Evolutionary conservation across 352 stramenopile genomes (phyloP), one percentile per base, ranked within the genome.

Genomic region (Globisporangium nodosum): DNA sequence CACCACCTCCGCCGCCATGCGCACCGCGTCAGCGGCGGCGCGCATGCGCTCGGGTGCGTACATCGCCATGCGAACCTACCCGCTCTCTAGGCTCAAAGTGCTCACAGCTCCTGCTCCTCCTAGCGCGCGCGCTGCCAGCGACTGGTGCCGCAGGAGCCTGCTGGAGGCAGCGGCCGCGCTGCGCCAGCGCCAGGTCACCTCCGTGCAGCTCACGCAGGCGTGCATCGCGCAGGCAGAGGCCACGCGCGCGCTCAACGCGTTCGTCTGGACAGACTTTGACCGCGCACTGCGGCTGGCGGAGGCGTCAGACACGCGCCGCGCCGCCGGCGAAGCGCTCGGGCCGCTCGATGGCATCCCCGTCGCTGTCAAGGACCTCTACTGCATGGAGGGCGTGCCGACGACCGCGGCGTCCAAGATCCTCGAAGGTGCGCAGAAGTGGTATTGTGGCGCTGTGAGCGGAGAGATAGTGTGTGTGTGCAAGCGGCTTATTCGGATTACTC

Each of bases 361-460:
- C 7, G 96, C 91, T 12, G 74, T 99, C 21, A 99, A 99, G 66
- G 91, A 98, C 56, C 97, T 98, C 64, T 92, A 98, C 53, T 98
- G 96, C 60, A 91, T 92, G 85, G 68, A 92, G 46, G 76, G 78
- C 35, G 78, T 92, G 21, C 83, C 90, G 12, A 97, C 93, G 5
- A 95, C 89, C 7, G 93, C 94, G 8, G 71, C 71, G 11, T 98
- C 91, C 56, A 88, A 87, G 63, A 97, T 98, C 42, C 68, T 98
- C 0, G 73, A 96, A 12, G 71, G 65, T 76, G 16, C 9, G 37
- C 3, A n/a, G 12, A 13, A 5, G 3, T 8, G 18, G 3, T 3
- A 16, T 12, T 13, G 48, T 7, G 27, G 27, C 16, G 7, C 1
- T 43, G 16, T 9, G 9, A 16, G n/a, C 5, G 1, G 15, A 40